These are phyloP conservation scores for Polyplosphaeria fusca DNA, from an alignment of 495 filamentous ascomycete species.

Conservation along the genomic window DNA sequence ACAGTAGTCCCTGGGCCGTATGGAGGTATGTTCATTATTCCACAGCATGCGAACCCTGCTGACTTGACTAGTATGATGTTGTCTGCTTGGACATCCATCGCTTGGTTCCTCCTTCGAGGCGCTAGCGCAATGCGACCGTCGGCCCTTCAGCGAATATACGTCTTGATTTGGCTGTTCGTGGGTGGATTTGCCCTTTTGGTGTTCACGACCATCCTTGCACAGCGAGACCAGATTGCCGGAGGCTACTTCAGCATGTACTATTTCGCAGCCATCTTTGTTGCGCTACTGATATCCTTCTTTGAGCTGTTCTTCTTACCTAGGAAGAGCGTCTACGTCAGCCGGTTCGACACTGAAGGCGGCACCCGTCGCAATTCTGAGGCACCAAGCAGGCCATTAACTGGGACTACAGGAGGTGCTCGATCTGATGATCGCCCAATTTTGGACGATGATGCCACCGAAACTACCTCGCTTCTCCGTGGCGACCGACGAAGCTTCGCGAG, in stretches of 20 bases:
- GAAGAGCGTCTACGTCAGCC: conserved; percentile 61
- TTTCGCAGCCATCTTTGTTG: conserved; percentile 69
- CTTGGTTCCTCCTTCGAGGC: conserved; percentile 81
- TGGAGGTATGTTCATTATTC: conserved; percentile 31
- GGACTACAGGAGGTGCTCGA: conserved; percentile 42
- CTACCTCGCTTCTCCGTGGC: conserved; percentile 71
- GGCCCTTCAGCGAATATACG: conserved; percentile 78
- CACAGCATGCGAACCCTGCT: background rate
- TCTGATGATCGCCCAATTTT: conserved; percentile 47
- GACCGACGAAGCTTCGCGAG: conserved; percentile 66
- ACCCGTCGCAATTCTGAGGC: conserved; percentile 15
- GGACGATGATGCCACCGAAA: conserved; percentile 65
- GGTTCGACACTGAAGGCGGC: conserved; percentile 20
- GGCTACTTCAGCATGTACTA: conserved; percentile 83
- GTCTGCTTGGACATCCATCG: conserved; percentile 70
- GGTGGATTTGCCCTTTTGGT: conserved; percentile 71
- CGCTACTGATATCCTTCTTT: conserved; percentile 50
- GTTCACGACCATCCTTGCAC: conserved; percentile 66
- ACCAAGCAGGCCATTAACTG: conserved; percentile 26
- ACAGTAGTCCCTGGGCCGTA: conserved; percentile 80
- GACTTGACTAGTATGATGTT: conserved; percentile 64
- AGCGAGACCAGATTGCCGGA: conserved; percentile 66
- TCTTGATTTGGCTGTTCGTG: conserved; percentile 77
- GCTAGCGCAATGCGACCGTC: conserved; percentile 81
- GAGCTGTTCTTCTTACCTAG: conserved; percentile 77